A percentile compares a stretch with the other conserved stretches of the same genome.
Evolutionary conservation across 257 asterid species (phyloP).

Genomic region (Jacaranda mimosifolia): DNA sequence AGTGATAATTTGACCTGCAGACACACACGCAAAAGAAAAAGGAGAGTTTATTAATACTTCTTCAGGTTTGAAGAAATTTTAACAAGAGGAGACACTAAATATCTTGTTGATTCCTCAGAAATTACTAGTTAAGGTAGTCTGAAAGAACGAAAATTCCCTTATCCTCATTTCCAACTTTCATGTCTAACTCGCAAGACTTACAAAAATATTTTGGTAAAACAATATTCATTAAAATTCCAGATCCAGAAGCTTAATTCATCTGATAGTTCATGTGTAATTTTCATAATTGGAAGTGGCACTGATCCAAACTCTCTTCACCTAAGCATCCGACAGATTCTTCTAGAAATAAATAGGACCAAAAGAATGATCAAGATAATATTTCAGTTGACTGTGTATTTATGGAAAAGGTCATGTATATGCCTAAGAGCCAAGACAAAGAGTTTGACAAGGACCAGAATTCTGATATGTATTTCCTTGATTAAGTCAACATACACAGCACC

Average conservation of each 20-base stretch:
- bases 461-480: background rate
- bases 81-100: slow-evolving; percentile 11
- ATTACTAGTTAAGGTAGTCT: background rate
- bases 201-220: background rate
- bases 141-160: slow-evolving; percentile 8
- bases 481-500: slow-evolving; percentile 16
- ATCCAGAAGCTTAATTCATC: slow-evolving; percentile 11
- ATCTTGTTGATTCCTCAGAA: slow-evolving; percentile 14
- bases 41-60: background rate
- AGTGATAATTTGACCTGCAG: slow-evolving; percentile 68
- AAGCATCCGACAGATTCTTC: slow-evolving; percentile 10
- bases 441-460: background rate
- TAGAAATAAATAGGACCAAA: slow-evolving; percentile 6
- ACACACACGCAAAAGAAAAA: background rate
- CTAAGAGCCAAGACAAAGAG: background rate
- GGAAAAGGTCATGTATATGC: slow-evolving; percentile 6
- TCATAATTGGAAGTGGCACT: background rate
- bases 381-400: background rate
- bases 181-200: slow-evolving; percentile 12
- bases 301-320: slow-evolving; percentile 3
- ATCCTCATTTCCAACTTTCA: slow-evolving; percentile 4
- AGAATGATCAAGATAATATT: slow-evolving; percentile 15
- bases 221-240: slow-evolving; percentile 4
- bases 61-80: slow-evolving; percentile 12
- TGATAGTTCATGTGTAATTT: slow-evolving; percentile 16